Percentiles rank a stretch among this genome's conserved stretches.
phyloP scores from a whole-genome alignment of 148 eudicot genomes.

The Chenopodium formosanum region DNA sequence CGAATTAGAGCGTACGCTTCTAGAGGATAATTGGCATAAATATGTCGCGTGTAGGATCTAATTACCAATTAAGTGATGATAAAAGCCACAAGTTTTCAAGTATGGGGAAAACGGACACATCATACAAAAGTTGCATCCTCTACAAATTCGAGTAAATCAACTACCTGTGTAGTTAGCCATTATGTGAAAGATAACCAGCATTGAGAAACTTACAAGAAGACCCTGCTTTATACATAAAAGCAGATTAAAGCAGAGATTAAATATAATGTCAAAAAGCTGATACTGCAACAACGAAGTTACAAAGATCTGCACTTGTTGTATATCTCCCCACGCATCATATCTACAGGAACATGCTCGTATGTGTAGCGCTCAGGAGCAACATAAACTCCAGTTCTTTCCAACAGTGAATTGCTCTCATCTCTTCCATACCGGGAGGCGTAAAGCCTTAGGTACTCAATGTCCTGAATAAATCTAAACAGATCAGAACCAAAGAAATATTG shows the following conservation, averaged over 20 bases:
- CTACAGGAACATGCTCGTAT: constrained; percentile 81
- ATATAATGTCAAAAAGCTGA: not conserved
- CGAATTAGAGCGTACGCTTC: too few species aligned
- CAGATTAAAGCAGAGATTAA: not conserved
- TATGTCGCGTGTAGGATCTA: too few species aligned
- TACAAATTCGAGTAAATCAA: too few species aligned
- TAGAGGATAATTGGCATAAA: too few species aligned
- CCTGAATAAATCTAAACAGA: constrained; percentile 38
- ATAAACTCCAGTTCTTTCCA: constrained; percentile 82
- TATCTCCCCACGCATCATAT: constrained; percentile 85
- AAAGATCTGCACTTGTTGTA: constrained; percentile 67
- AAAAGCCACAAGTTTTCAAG: too few species aligned
- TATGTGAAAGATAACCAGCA: not conserved
- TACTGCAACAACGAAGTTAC: constrained; percentile 4
- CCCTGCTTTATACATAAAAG: not conserved
- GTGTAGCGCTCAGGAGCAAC: constrained; percentile 88
- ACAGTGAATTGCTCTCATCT: constrained; percentile 65
- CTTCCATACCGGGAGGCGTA: constrained; percentile 83
- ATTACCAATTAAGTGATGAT: too few species aligned
- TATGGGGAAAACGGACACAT: too few species aligned
- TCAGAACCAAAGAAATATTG: not conserved
- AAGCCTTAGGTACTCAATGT: constrained; percentile 86
- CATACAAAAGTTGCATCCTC: too few species aligned
- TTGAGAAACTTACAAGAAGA: too few species aligned
- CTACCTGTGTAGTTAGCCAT: too few species aligned